Evolutionary conservation across 2,329 filamentous ascomycete species (phyloP).

Genomic region (Alternaria incomplexa): DNA sequence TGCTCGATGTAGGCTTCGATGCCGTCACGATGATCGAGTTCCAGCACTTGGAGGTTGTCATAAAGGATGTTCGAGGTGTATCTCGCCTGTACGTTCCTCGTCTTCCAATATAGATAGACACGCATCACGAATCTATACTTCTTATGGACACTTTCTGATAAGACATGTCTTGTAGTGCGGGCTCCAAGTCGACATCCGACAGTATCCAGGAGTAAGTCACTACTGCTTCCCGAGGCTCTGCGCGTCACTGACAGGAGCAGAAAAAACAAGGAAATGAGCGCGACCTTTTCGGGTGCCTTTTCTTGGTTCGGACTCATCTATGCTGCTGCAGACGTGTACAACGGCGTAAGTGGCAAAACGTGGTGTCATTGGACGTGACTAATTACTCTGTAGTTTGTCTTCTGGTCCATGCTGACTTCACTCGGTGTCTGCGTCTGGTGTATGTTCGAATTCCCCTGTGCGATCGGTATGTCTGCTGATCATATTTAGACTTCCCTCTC

Average conservation of each 20-base stretch:
- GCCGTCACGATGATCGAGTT: conserved; percentile 94
- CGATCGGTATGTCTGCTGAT: conserved; percentile 18
- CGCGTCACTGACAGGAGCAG: conserved; percentile 54
- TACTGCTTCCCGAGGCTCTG: background rate
- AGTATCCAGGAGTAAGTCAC: conserved; percentile 68
- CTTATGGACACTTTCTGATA: conserved; percentile 46
- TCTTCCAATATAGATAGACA: conserved; percentile 82
- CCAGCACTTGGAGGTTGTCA: conserved; percentile 80
- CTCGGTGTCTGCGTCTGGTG: conserved; percentile 92
- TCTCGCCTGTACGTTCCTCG: conserved; percentile 98
- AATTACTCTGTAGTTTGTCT: conserved; percentile 72
- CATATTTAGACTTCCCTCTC: conserved; percentile 78
- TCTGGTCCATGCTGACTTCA: conserved; percentile 94
- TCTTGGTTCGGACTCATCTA: conserved; percentile 78
- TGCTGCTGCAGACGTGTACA: conserved; percentile 86
- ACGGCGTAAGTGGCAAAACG: conserved; percentile 68
- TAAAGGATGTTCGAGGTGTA: conserved; percentile 86
- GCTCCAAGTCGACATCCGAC: conserved; percentile 53
- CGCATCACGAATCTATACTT: conserved; percentile 45
- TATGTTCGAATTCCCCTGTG: conserved; percentile 57
- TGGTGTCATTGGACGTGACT: background rate
- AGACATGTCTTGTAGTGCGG: conserved; percentile 50
- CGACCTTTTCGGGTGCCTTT: conserved; percentile 74
- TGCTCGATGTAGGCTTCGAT: conserved; percentile 96
- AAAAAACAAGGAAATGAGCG: conserved; percentile 75